These are phyloP conservation scores for Cordia subcordata DNA, from an alignment of 257 asterid species.

Conservation along the genomic window DNA sequence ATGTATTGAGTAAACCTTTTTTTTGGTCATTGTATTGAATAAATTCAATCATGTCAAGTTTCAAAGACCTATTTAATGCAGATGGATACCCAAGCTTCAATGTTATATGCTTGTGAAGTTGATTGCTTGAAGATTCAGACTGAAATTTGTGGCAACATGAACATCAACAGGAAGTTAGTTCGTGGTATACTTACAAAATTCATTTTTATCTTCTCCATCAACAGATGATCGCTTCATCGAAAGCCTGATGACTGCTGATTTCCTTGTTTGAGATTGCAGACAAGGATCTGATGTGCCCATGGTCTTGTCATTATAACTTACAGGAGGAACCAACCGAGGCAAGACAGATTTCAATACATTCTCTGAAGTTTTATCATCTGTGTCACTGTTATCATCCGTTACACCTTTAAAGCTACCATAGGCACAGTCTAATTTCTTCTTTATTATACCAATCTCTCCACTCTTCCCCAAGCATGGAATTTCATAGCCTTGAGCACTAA, in stretches of 20 bases:
- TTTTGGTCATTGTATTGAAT: too few relatives aligned
- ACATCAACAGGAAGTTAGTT: background rate
- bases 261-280: constrained; percentile 53
- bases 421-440: constrained; percentile 45
- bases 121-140: background rate
- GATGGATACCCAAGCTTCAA: background rate
- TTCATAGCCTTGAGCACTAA: constrained; percentile 48
- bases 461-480: constrained; percentile 28
- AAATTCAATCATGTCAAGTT: too few relatives aligned
- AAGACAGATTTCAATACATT: constrained; percentile 58
- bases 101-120: background rate
- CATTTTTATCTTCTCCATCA: constrained; percentile 58
- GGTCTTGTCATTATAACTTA: constrained; percentile 70
- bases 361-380: constrained; percentile 45
- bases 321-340: constrained; percentile 60
- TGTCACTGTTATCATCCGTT: constrained; percentile 43
- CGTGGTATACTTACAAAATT: constrained; percentile 41
- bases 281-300: constrained; percentile 31
- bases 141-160: too few relatives aligned
- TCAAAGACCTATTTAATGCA: too few relatives aligned
- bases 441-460: constrained; percentile 38
- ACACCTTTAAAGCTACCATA: constrained; percentile 47
- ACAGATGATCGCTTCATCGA: constrained; percentile 71
- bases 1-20: too few relatives aligned
- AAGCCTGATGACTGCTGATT: constrained; percentile 72